Evolutionary conservation across 345 rosid species (phyloP).

Genomic region (Acer negundo): DNA sequence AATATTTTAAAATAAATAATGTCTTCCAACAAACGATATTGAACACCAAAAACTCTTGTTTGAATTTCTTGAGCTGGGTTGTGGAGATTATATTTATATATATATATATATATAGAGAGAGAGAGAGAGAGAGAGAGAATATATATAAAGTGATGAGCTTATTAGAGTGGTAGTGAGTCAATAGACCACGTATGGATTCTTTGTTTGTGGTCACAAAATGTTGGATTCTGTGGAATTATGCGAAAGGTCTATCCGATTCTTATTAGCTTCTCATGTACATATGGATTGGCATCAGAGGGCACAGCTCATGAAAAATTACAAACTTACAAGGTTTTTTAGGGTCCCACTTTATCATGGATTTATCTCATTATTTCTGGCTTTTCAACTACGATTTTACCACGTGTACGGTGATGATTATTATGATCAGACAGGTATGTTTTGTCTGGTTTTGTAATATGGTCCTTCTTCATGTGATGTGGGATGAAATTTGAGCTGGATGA

Average conservation of each 20-base stretch:
- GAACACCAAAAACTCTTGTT: background rate
- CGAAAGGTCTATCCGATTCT: background rate
- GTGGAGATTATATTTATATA: conserved; percentile 5
- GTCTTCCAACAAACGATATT: background rate
- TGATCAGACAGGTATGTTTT: background rate
- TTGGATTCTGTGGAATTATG: conserved; percentile 1
- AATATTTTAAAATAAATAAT: background rate
- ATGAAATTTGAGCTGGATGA: background rate
- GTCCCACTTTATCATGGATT: background rate
- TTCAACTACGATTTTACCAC: conserved; percentile 4
- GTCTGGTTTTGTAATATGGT: conserved; percentile 4
- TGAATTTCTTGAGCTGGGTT: background rate
- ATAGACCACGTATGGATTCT: background rate
- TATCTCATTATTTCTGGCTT: too few species aligned
- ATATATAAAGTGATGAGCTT: too few species aligned
- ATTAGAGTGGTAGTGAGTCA: background rate
- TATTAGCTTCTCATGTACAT: background rate
- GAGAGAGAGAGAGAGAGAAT: too few species aligned
- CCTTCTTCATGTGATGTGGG: background rate
- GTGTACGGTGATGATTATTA: conserved; percentile 11
- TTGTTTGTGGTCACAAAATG: conserved; percentile 16
- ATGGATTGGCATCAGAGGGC: background rate
- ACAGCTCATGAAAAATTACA: conserved; percentile 14
- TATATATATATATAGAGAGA: too few species aligned
- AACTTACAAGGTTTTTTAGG: background rate